These are phyloP conservation scores for Aspergillus vadensis DNA, from an alignment of 2,329 filamentous ascomycete genomes.

Conservation along the genomic window DNA sequence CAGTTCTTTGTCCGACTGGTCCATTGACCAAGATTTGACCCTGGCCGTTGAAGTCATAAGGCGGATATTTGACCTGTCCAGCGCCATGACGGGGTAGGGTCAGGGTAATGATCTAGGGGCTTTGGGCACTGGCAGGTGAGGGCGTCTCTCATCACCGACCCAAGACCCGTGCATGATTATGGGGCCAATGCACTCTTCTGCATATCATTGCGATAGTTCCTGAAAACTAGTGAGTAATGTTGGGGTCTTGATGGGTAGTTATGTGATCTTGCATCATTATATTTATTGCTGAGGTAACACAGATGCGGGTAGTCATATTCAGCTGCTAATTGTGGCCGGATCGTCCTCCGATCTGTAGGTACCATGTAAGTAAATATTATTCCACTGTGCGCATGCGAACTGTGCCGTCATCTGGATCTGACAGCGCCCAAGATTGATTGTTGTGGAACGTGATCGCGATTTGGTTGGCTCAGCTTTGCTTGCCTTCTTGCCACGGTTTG, in stretches of 20 bases:
- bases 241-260: background rate
- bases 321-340: background rate
- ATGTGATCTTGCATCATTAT: background rate
- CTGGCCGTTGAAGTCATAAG: background rate
- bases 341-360: background rate
- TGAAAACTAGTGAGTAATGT: background rate
- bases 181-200: background rate
- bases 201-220: background rate
- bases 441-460: background rate
- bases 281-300: background rate
- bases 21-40: background rate
- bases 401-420: background rate
- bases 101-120: background rate
- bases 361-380: background rate
- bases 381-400: background rate
- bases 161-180: constrained; percentile 4
- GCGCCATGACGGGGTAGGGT: constrained; percentile 3
- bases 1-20: background rate
- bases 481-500: background rate
- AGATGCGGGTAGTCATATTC: background rate
- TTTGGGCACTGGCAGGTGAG: background rate
- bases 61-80: constrained; percentile 8
- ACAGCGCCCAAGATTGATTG: background rate
- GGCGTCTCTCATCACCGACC: background rate
- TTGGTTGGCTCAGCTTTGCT: background rate